Conservation (phyloP, 78 protist genomes). For the Guillardia theta region DNA sequence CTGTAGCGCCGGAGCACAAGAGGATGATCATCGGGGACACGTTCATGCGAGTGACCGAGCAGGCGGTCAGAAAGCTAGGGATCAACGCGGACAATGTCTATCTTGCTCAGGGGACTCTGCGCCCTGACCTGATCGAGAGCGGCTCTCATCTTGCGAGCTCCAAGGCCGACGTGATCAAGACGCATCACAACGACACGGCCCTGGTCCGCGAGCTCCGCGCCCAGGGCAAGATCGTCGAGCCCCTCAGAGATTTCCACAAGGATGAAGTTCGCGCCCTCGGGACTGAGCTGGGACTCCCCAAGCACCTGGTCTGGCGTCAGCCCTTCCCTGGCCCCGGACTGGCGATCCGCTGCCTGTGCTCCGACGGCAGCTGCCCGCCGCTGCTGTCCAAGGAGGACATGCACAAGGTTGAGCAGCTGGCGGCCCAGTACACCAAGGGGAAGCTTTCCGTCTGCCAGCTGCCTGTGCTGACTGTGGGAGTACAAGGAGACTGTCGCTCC, state of each 20-base stretch:
- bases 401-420: neutral
- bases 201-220: neutral
- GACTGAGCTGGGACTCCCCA: slow-evolving; percentile 77
- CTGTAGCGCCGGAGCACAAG: slow-evolving; percentile 82
- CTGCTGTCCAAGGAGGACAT: neutral
- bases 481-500: slow-evolving; percentile 42
- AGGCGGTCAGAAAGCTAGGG: neutral
- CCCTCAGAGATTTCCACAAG: slow-evolving; percentile 59
- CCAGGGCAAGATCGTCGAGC: slow-evolving; percentile 40
- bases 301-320: slow-evolving; percentile 87
- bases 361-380: slow-evolving; percentile 64
- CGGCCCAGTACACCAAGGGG: neutral
- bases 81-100: neutral
- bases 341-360: slow-evolving; percentile 88
- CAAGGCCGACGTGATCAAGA: slow-evolving; percentile 82
- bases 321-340: slow-evolving; percentile 98
- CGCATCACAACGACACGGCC: slow-evolving; percentile 61
- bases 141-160: slow-evolving; percentile 59
- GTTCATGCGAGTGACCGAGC: slow-evolving; percentile 74
- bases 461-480: slow-evolving; percentile 13
- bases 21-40: slow-evolving; percentile 92
- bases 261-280: slow-evolving; percentile 86
- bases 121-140: slow-evolving; percentile 94
- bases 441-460: neutral
- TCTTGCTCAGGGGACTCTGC: slow-evolving; percentile 86